A percentile compares a stretch with the other conserved stretches of the same genome.
Evolutionary conservation across 768 basidiomycete species (phyloP).

Genomic region (Psilocybe cubensis): DNA sequence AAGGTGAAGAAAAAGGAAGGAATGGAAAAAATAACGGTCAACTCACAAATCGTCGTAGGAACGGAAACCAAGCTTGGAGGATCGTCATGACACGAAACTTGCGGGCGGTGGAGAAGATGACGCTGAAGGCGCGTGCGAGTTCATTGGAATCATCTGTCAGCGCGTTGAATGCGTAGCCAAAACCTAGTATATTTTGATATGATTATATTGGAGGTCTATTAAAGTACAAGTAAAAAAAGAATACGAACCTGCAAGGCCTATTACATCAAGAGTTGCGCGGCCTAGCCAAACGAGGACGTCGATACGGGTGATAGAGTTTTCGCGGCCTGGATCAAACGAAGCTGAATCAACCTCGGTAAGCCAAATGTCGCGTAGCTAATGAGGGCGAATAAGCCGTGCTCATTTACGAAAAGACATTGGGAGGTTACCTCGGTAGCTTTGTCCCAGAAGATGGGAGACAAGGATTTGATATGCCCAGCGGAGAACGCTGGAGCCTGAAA

Average conservation of each 20-base stretch:
- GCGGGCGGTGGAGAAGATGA: slow-evolving; percentile 56
- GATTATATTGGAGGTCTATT: not conserved
- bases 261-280: slow-evolving; percentile 72
- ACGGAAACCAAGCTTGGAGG: slow-evolving; percentile 60
- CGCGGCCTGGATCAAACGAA: slow-evolving; percentile 17
- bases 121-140: slow-evolving; percentile 56
- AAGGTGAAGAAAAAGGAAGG: not conserved
- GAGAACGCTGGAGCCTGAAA: slow-evolving; percentile 67
- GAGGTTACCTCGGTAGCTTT: slow-evolving; percentile 49
- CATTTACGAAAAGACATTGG: not conserved
- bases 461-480: slow-evolving; percentile 53
- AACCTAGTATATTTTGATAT: slow-evolving; percentile 19
- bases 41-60: slow-evolving; percentile 57
- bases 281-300: slow-evolving; percentile 70
- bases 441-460: slow-evolving; percentile 56
- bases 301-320: slow-evolving; percentile 32
- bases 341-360: slow-evolving; percentile 27
- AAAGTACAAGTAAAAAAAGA: not conserved
- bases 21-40: too few relatives aligned
- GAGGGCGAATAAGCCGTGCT: not conserved
- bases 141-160: slow-evolving; percentile 45
- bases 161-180: slow-evolving; percentile 31
- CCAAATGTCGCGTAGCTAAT: slow-evolving; percentile 55
- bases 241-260: slow-evolving; percentile 62
- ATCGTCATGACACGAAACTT: slow-evolving; percentile 56